Conservation (phyloP, 2,329 filamentous ascomycete genomes). For the Ophiocordyceps camponoti-rufipedis region DNA sequence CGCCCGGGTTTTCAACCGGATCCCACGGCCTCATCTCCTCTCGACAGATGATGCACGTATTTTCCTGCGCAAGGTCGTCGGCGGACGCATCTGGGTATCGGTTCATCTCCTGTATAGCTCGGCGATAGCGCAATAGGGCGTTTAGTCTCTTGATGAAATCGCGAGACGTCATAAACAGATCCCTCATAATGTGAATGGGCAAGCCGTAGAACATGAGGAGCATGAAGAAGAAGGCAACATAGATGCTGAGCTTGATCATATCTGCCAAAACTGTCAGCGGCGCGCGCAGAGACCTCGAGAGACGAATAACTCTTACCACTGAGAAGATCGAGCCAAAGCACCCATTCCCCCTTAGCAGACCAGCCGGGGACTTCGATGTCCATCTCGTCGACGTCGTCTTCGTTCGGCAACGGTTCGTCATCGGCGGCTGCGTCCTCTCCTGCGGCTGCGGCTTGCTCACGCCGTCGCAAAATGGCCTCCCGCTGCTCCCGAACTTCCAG, state of each 20-base stretch:
- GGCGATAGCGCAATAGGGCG: slow-evolving; percentile 76
- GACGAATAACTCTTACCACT: slow-evolving; percentile 37
- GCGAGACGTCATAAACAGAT: slow-evolving; percentile 83
- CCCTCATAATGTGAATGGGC: slow-evolving; percentile 90
- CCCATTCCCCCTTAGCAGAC: slow-evolving; percentile 88
- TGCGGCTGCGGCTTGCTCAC: slow-evolving; percentile 28
- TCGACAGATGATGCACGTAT: slow-evolving; percentile 93
- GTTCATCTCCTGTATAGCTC: slow-evolving; percentile 89
- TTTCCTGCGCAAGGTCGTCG: slow-evolving; percentile 69
- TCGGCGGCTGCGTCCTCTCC: slow-evolving; percentile 37
- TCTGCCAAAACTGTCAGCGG: slow-evolving; percentile 28
- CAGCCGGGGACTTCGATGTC: slow-evolving; percentile 91
- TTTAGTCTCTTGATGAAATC: slow-evolving; percentile 83
- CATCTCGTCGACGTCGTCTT: slow-evolving; percentile 74
- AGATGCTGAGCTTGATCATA: slow-evolving; percentile 78
- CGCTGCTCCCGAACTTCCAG: slow-evolving; percentile 45
- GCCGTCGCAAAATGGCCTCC: slow-evolving; percentile 29
- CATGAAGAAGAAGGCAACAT: slow-evolving; percentile 82
- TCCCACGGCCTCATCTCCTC: slow-evolving; percentile 86
- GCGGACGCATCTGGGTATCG: slow-evolving; percentile 78
- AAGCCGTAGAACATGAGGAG: slow-evolving; percentile 87
- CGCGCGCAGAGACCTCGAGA: slow-evolving; percentile 3
- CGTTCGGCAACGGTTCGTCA: slow-evolving; percentile 35
- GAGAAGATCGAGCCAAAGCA: slow-evolving; percentile 71
- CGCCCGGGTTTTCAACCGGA: slow-evolving; percentile 35